Percentiles rank a stretch among this genome's conserved stretches.
These are phyloP conservation scores for Scheffersomyces stambukii DNA, from an alignment of 1,139 yeast genomes.

Conservation along the genomic window DNA sequence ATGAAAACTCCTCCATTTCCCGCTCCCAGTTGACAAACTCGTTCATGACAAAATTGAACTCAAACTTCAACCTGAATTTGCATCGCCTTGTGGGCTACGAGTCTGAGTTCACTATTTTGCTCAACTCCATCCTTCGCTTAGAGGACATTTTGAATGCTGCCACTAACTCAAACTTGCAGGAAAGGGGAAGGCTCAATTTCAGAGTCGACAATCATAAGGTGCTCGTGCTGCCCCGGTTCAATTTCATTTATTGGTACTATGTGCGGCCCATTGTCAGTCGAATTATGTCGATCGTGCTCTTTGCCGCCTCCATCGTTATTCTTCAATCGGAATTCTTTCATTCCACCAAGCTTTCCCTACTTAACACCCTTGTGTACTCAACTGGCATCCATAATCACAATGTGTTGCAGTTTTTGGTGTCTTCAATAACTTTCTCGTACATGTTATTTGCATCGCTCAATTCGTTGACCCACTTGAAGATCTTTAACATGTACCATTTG, in stretches of 20 bases:
- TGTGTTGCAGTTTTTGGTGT: conserved; percentile 30
- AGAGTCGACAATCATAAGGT: conserved; percentile 18
- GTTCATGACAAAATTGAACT: conserved; percentile 32
- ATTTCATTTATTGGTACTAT: conserved; percentile 33
- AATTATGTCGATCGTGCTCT: conserved; percentile 35
- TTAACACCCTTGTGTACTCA: conserved; percentile 43
- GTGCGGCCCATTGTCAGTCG: conserved; percentile 47
- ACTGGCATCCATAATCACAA: conserved; percentile 15
- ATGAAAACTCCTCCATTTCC: conserved; percentile 19
- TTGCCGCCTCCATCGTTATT: conserved; percentile 43
- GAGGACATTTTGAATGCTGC: conserved; percentile 41
- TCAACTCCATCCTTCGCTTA: conserved; percentile 29
- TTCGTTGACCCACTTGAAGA: conserved; percentile 62
- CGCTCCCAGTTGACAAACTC: conserved; percentile 34
- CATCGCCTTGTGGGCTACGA: conserved; percentile 39
- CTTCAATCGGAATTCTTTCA: conserved; percentile 75
- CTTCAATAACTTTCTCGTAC: conserved; percentile 49
- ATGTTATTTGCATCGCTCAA: conserved; percentile 66
- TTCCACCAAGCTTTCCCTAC: conserved; percentile 59
- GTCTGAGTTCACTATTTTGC: conserved; percentile 35
- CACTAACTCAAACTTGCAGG: too few species aligned
- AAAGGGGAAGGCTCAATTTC: conserved; percentile 29
- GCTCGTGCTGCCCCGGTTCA: conserved; percentile 19
- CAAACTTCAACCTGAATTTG: conserved; percentile 33
- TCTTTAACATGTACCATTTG: conserved; percentile 74